Percentiles rank a stretch among this genome's conserved stretches.
phyloP scores from a whole-genome alignment of 164 flowering plant genomes.

The Vitis rotundifolia region DNA sequence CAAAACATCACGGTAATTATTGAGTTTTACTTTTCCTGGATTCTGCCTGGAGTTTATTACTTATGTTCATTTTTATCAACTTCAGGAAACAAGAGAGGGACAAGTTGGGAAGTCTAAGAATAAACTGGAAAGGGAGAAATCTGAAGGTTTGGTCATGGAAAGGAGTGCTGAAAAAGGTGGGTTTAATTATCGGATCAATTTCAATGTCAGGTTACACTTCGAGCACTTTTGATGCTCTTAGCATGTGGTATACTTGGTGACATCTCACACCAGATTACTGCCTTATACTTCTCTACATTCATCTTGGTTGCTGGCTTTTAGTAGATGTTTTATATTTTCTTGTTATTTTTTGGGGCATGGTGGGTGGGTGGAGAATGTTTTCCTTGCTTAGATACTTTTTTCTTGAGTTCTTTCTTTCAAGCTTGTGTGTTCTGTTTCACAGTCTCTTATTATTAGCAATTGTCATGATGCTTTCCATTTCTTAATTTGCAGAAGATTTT shows the following conservation, averaged over 20 bases:
- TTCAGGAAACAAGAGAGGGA: too few relatives aligned
- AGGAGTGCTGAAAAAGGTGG: slow-evolving; percentile 35
- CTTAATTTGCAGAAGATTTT: slow-evolving; percentile 47
- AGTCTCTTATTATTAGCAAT: neutral
- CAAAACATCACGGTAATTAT: slow-evolving; percentile 19
- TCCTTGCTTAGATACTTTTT: too few relatives aligned
- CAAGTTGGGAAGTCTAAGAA: too few relatives aligned
- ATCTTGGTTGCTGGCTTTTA: neutral
- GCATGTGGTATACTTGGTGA: too few relatives aligned
- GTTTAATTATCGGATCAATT: neutral
- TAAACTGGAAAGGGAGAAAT: slow-evolving; percentile 24
- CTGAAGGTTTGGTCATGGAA: slow-evolving; percentile 12
- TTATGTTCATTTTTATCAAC: neutral
- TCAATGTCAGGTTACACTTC: neutral
- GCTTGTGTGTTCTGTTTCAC: too few relatives aligned
- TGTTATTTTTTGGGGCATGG: neutral
- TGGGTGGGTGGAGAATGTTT: too few relatives aligned
- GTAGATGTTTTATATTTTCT: neutral
- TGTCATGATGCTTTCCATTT: slow-evolving; percentile 7
- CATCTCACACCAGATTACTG: too few relatives aligned
- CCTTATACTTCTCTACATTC: neutral
- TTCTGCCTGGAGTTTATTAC: too few relatives aligned
- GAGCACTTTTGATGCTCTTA: too few relatives aligned
- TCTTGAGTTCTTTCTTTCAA: too few relatives aligned
- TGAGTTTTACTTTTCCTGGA: neutral